phyloP scores from a whole-genome alignment of 2,329 filamentous ascomycete genomes.

The Fusarium sp. region DNA sequence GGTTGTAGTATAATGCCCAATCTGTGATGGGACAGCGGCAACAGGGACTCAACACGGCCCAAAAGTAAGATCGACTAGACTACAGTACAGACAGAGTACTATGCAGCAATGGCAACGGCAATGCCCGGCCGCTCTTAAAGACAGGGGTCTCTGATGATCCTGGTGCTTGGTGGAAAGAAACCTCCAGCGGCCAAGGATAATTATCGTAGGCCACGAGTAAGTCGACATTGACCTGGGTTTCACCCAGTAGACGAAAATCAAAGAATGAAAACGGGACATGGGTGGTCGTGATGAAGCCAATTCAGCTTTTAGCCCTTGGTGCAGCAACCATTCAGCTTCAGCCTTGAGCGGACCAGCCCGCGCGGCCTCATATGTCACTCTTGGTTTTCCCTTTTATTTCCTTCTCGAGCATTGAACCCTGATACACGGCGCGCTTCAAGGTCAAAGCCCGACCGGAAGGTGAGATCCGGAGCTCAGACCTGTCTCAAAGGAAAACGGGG shows the following conservation, averaged over 20 bases:
- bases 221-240: slow-evolving; percentile 22
- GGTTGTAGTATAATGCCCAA: slow-evolving; percentile 29
- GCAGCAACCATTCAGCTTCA: slow-evolving; percentile 40
- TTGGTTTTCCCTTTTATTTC: slow-evolving; percentile 10
- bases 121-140: slow-evolving; percentile 41
- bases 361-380: slow-evolving; percentile 21
- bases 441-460: slow-evolving; percentile 38
- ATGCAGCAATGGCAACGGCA: slow-evolving; percentile 35
- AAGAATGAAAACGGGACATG: slow-evolving; percentile 33
- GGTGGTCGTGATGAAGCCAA: slow-evolving; percentile 24
- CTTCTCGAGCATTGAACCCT: slow-evolving; percentile 17
- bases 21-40: slow-evolving; percentile 23
- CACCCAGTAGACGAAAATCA: slow-evolving; percentile 20
- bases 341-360: slow-evolving; percentile 35
- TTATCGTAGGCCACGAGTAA: slow-evolving; percentile 32
- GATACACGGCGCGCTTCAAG: slow-evolving; percentile 28
- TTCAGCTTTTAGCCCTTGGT: slow-evolving; percentile 35
- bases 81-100: slow-evolving; percentile 10
- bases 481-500: slow-evolving; percentile 34
- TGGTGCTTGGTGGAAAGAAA: slow-evolving; percentile 31
- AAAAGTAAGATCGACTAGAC: slow-evolving; percentile 44
- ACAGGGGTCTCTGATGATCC: slow-evolving; percentile 36
- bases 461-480: slow-evolving; percentile 34
- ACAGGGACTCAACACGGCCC: slow-evolving; percentile 28
- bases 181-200: slow-evolving; percentile 33